A percentile compares a stretch with the other conserved stretches of the same genome.
Evolutionary conservation across 192 early-diverging fungal species (phyloP).

Genomic region (Coemansia sp.): DNA sequence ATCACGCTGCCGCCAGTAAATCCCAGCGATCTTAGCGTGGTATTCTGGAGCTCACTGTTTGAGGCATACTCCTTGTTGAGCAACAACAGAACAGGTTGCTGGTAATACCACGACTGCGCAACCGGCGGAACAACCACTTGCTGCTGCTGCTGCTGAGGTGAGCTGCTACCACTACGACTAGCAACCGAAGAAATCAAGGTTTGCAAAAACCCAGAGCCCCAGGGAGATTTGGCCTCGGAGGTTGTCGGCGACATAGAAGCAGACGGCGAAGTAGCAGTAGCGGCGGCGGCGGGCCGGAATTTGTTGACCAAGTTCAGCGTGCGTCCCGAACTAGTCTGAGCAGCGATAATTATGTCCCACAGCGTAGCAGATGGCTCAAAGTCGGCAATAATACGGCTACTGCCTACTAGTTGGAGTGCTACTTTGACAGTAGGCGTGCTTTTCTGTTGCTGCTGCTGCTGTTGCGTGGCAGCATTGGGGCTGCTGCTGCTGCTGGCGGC

Average conservation of each 20-base stretch:
- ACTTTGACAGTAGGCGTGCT: constrained; percentile 49
- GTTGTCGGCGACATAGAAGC: too few relatives aligned
- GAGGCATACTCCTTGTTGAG: constrained; percentile 61
- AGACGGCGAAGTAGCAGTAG: too few relatives aligned
- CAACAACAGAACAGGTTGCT: constrained; percentile 37
- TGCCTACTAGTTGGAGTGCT: constrained; percentile 78
- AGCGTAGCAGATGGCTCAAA: constrained; percentile 63
- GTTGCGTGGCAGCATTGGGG: not conserved
- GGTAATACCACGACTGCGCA: constrained; percentile 11
- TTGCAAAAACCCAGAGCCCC: constrained; percentile 3
- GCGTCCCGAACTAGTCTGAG: constrained; percentile 16
- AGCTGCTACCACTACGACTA: not conserved
- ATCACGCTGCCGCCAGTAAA: constrained; percentile 68
- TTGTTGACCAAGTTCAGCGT: constrained; percentile 31
- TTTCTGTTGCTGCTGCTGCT: not conserved
- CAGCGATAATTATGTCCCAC: constrained; percentile 60
- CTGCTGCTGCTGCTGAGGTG: constrained; percentile 3
- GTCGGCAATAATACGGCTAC: constrained; percentile 65
- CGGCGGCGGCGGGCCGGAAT: not conserved
- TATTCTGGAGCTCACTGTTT: constrained; percentile 63
- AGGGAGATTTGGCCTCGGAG: not conserved
- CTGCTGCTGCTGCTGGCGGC: constrained; percentile 1
- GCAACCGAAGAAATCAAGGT: not conserved
- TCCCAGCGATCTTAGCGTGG: constrained; percentile 71
- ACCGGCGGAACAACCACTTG: not conserved